Base-by-base conservation (phyloP, 2,329 filamentous ascomycete genomes). In the Botrytis sinoallii region DNA sequence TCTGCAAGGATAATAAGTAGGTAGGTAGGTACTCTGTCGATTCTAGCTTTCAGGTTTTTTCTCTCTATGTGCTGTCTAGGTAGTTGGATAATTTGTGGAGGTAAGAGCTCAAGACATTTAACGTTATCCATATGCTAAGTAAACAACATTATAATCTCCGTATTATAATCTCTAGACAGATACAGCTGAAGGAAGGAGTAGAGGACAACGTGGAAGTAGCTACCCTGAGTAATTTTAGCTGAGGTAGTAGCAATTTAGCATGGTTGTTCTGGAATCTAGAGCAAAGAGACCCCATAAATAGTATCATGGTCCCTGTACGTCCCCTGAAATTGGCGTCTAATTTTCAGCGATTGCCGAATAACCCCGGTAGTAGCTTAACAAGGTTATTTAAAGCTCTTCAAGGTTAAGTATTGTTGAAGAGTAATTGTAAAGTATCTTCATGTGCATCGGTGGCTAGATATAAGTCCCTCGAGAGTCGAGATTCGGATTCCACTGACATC, bases 1-100 rank as follows among this genome's bases (percentile, higher is more conserved):
- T 8, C 59, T 52, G 44, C 64, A 67, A 67, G 64, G 64, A 48
- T 67, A 67, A 48, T 67, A 67, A 67, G 44, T 32, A 38, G 12
- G 14, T 16, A 52, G 25, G n/a, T 29, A 57, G 52, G 25, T 29
- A 29, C 52, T 55, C 25, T 3, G 52, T 29, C 1, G 22, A 52
- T 67, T 67, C 44, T 25, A 52, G 44, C 12, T 48, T 55, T 67
- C 20, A 16, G 42, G 29, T 3, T 9, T 35, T 35, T 64, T 65
- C 22, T 65, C 6, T 16, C 14, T 29, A 64, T 64, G 61, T 64
- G n/a, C 14, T 20, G 38, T 64, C 40, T 64, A 44, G 9, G n/a
- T 64, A 25, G 25, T 63, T 29, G 4, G 25, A 29, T 44, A 4
- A n/a, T 55, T 55, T 55, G 61, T 25, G 22, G 38, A 32, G 35